Base-by-base conservation (phyloP, 805 yeast genomes). In the Candida berthetii region DNA sequence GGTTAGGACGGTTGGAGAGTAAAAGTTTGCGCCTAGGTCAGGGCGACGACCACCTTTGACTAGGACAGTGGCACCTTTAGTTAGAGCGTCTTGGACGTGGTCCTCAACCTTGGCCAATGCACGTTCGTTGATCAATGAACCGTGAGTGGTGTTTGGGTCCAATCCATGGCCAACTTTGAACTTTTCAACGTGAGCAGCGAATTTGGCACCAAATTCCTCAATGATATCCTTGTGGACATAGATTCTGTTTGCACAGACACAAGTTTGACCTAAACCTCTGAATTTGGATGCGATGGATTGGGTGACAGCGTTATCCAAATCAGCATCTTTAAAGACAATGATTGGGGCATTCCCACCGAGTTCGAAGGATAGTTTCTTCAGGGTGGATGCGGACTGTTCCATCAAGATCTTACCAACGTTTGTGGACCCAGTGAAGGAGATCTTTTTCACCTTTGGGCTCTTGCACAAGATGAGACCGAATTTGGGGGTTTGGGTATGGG, bases 261-360 rank as follows among this genome's bases (percentile, higher is more conserved):
- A 80, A 1, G 83, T 78, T 55, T 80, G 85, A 31, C 85, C 85
- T 54, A 78, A 62, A 31, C 78, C 68, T 58, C 82, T 69, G 57
- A 80, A 78, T 51, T 78, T 79, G 27, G 80, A 70, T 4, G 74
- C 77, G 32, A 74, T 55, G 1, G 77, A 72, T 45, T 66, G 68
- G 19, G 65, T 70, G 3, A 78, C 80, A 1, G 84, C 82, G 27
- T 61, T 56, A 38, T 78, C 81, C 11, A 80, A 49, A 47, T 76
- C 74, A 9, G 80, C 80, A 54, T 80, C 85, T 25, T 72, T 72
- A 52, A 80, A 79, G 3, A 79, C 77, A 40, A 80, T 69, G 24
- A 78, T 67, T 24, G 85, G 84, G 8, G 84, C 83, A 57, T 79
- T 80, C 17, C 86, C 85, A 40, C 86, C 86, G 47, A 79, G 60